Evolutionary conservation across 371 early-diverging fungal genomes (phyloP).

Genomic region (Mortierella sp.): DNA sequence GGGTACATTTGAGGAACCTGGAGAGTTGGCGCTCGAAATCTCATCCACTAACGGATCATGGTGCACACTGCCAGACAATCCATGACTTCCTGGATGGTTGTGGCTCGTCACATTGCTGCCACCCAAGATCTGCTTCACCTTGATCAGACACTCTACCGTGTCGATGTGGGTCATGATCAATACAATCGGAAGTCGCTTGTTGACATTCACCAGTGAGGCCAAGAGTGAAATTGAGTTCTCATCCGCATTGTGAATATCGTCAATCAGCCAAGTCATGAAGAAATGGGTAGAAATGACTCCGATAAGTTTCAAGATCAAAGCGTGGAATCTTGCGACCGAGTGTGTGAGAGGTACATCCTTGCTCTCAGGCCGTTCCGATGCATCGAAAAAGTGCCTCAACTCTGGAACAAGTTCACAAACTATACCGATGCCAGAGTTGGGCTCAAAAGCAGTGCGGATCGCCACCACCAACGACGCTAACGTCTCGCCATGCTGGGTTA

Average conservation of each 20-base stretch:
- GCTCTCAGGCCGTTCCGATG: slow-evolving; percentile 31
- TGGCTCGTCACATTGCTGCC: slow-evolving; percentile 9
- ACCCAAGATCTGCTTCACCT: slow-evolving; percentile 47
- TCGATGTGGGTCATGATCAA: slow-evolving; percentile 47
- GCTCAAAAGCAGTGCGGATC: slow-evolving; percentile 51
- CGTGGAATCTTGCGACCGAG: slow-evolving; percentile 45
- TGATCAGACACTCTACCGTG: slow-evolving; percentile 35
- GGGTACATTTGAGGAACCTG: slow-evolving; percentile 6
- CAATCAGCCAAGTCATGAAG: slow-evolving; percentile 54
- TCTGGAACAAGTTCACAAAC: slow-evolving; percentile 49
- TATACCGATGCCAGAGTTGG: slow-evolving; percentile 44
- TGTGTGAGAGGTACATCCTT: slow-evolving; percentile 34
- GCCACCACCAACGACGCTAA: slow-evolving; percentile 45
- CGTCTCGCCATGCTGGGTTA: slow-evolving; percentile 39
- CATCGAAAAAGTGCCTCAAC: slow-evolving; percentile 41
- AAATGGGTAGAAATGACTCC: slow-evolving; percentile 52
- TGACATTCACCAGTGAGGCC: slow-evolving; percentile 42
- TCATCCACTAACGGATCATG: slow-evolving; percentile 31
- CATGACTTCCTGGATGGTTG: slow-evolving; percentile 19
- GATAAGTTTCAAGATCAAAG: slow-evolving; percentile 38
- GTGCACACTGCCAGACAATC: slow-evolving; percentile 13
- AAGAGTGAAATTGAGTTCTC: slow-evolving; percentile 40
- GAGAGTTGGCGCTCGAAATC: slow-evolving; percentile 5
- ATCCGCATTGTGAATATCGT: slow-evolving; percentile 51
- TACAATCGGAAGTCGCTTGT: slow-evolving; percentile 45